A percentile compares a stretch with the other conserved stretches of the same genome.
Conservation (phyloP, 306 rosid genomes). For the Quillaja saponaria region DNA sequence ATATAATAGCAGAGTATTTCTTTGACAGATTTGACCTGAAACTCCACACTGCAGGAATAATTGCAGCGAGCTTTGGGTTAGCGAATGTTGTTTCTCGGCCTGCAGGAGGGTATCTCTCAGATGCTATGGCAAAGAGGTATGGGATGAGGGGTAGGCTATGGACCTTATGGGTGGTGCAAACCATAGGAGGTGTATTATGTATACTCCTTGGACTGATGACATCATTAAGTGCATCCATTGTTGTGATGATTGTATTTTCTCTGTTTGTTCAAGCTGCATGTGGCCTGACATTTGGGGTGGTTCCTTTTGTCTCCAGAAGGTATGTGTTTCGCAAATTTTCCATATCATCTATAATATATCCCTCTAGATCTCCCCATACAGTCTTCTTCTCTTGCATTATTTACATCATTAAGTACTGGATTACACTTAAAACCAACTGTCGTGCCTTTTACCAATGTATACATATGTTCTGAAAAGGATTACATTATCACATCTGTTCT, state of each 20-base stretch:
- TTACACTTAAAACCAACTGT: too few species aligned
- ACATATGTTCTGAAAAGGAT: too few species aligned
- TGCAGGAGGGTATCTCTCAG: slow-evolving; percentile 70
- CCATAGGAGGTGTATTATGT: slow-evolving; percentile 69
- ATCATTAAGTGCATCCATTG: slow-evolving; percentile 53
- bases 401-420: too few species aligned
- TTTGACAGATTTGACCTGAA: slow-evolving; percentile 71
- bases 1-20: slow-evolving; percentile 77
- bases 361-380: neutral
- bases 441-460: too few species aligned
- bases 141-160: slow-evolving; percentile 94
- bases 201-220: slow-evolving; percentile 56
- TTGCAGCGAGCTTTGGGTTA: slow-evolving; percentile 79
- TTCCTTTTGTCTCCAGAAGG: slow-evolving; percentile 93
- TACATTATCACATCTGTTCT: too few species aligned
- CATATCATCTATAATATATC: too few species aligned
- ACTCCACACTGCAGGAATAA: slow-evolving; percentile 69
- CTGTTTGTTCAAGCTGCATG: slow-evolving; percentile 82
- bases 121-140: slow-evolving; percentile 53
- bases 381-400: too few species aligned
- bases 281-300: slow-evolving; percentile 92
- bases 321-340: slow-evolving; percentile 5
- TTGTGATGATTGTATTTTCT: slow-evolving; percentile 73
- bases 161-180: slow-evolving; percentile 69
- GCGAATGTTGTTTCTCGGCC: slow-evolving; percentile 75